phyloP scores from a whole-genome alignment of 768 basidiomycete species.

The Boletus reticuloceps region DNA sequence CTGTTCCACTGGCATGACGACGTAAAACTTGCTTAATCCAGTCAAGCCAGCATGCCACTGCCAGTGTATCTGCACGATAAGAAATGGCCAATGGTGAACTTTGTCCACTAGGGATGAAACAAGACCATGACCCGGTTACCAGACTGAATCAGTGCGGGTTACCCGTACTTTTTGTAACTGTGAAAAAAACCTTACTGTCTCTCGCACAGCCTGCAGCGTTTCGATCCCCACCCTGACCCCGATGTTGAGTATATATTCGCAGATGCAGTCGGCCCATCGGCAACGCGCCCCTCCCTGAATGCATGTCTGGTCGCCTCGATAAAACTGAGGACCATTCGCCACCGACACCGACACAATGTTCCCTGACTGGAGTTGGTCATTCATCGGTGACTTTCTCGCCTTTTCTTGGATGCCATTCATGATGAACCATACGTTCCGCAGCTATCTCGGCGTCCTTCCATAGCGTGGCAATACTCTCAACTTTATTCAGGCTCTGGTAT shows the following conservation, averaged over 20 bases:
- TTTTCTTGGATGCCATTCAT: neutral
- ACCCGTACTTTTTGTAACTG: too few relatives aligned
- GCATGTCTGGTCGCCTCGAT: neutral
- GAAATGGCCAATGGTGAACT: too few relatives aligned
- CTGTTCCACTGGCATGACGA: too few relatives aligned
- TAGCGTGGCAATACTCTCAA: conserved; percentile 17
- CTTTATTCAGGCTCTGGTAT: conserved; percentile 24
- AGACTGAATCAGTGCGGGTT: too few relatives aligned
- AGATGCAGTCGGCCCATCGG: neutral
- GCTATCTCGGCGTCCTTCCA: conserved; percentile 19
- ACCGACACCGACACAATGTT: conserved; percentile 9
- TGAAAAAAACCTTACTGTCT: too few relatives aligned
- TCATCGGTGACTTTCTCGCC: conserved; percentile 10
- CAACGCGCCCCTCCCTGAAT: neutral
- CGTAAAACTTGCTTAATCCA: too few relatives aligned
- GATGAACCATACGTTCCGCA: neutral
- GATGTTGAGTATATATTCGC: neutral
- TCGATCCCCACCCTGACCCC: neutral
- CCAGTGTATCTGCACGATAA: too few relatives aligned
- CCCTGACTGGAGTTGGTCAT: conserved; percentile 7
- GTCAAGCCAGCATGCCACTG: too few relatives aligned
- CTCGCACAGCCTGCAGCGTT: neutral
- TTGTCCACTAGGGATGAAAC: too few relatives aligned
- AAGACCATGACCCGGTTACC: too few relatives aligned
- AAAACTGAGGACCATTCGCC: neutral